These are phyloP conservation scores for Geotrichum ghanense DNA, from an alignment of 805 yeast species.

Conservation along the genomic window DNA sequence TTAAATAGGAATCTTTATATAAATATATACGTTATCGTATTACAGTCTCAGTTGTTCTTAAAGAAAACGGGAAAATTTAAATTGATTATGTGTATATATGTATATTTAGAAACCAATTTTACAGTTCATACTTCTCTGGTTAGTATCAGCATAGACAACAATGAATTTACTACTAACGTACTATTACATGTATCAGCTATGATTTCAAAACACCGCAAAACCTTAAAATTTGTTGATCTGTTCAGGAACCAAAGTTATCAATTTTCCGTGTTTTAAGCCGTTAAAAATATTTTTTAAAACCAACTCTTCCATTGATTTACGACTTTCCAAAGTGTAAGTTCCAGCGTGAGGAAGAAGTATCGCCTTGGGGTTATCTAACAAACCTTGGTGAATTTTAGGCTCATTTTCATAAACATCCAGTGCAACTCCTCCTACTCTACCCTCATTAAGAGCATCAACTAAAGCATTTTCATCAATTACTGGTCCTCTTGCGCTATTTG, in stretches of 20 bases:
- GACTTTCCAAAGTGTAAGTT: constrained; percentile 26
- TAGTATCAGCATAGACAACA: too few relatives aligned
- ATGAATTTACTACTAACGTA: too few relatives aligned
- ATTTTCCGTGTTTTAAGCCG: constrained; percentile 50
- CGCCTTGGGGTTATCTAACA: constrained; percentile 32
- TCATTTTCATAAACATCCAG: constrained; percentile 42
- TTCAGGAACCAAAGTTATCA: constrained; percentile 67
- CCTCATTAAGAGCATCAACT: constrained; percentile 27
- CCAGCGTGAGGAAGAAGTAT: constrained; percentile 43
- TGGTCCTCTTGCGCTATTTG: constrained; percentile 42
- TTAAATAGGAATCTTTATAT: too few relatives aligned
- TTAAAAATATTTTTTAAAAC: constrained; percentile 53
- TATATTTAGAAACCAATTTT: too few relatives aligned
- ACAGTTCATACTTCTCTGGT: too few relatives aligned
- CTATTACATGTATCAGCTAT: too few relatives aligned
- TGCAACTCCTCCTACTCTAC: constrained; percentile 37
- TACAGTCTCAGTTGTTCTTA: too few relatives aligned
- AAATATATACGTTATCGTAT: too few relatives aligned
- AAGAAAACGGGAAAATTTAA: too few relatives aligned
- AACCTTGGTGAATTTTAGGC: constrained; percentile 37
- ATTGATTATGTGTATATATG: too few relatives aligned
- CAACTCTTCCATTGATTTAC: constrained; percentile 64
- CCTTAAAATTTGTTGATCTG: too few relatives aligned
- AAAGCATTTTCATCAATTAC: constrained; percentile 35
- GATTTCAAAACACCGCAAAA: too few relatives aligned